Conservation (phyloP, 202 grass and related monocot genomes). For the Panicum hallii region DNA sequence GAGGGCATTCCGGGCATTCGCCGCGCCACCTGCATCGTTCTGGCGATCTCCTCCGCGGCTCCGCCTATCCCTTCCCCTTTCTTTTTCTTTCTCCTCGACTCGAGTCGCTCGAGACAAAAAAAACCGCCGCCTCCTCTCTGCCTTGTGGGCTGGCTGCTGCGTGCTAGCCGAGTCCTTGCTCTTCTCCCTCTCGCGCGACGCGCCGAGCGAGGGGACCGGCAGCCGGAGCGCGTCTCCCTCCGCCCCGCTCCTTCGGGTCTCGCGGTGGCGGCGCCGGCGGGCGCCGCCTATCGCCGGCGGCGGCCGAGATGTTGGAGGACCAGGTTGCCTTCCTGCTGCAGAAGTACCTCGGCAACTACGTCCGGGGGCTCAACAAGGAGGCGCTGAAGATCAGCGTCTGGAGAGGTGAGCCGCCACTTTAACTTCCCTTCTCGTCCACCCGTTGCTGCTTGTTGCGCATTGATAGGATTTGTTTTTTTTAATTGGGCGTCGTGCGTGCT, state of each 20-base stretch:
- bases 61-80: neutral
- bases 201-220: neutral
- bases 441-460: neutral
- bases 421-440: neutral
- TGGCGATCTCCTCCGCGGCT: slow-evolving; percentile 46
- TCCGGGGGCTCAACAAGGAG: slow-evolving; percentile 94
- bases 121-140: neutral
- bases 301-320: slow-evolving; percentile 92
- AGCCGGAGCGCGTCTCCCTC: neutral
- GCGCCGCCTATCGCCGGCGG: slow-evolving; percentile 54
- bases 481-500: neutral
- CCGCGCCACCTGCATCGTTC: slow-evolving; percentile 24
- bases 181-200: slow-evolving; percentile 34
- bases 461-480: neutral
- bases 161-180: slow-evolving; percentile 21
- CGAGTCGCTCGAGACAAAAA: slow-evolving; percentile 29
- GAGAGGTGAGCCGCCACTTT: slow-evolving; percentile 66
- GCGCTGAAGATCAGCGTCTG: slow-evolving; percentile 98
- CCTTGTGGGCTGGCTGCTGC: slow-evolving; percentile 6
- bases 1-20: slow-evolving; percentile 39
- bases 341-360: slow-evolving; percentile 97
- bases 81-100: neutral
- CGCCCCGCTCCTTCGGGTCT: neutral
- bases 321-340: slow-evolving; percentile 90
- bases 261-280: slow-evolving; percentile 43